phyloP scores from a whole-genome alignment of 352 stramenopile species.

The Phytopythium delawarense region DNA sequence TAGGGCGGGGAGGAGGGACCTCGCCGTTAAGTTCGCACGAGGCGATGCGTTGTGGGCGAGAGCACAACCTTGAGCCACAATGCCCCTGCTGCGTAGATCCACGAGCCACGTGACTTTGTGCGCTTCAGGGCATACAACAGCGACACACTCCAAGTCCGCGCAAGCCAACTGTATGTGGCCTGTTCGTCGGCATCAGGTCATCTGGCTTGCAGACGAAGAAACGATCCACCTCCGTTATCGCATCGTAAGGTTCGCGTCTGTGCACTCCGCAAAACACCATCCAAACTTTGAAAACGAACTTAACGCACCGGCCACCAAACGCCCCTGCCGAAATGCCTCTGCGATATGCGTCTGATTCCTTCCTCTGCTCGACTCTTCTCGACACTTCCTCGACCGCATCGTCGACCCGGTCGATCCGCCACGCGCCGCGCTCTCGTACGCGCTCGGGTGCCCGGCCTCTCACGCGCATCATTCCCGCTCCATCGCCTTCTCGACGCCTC shows the following conservation, averaged over 20 bases:
- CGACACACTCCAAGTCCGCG: neutral
- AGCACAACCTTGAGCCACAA: too few species aligned
- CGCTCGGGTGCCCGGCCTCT: neutral
- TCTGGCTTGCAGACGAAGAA: neutral
- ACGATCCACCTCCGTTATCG: neutral
- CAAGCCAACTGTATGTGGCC: too few species aligned
- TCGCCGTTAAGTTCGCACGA: too few species aligned
- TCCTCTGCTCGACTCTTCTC: neutral
- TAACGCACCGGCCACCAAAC: neutral
- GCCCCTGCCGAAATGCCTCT: neutral
- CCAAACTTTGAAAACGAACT: neutral
- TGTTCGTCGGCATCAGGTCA: neutral
- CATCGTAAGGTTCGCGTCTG: too few species aligned
- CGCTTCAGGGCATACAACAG: neutral
- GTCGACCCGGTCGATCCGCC: neutral
- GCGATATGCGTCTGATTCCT: constrained; percentile 1
- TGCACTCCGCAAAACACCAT: neutral
- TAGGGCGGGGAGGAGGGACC: too few species aligned
- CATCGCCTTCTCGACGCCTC: neutral
- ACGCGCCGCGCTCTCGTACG: neutral
- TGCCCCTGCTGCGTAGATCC: too few species aligned
- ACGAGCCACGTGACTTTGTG: neutral
- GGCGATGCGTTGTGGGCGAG: too few species aligned
- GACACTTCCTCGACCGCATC: neutral
- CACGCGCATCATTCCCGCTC: neutral